phyloP scores from a whole-genome alignment of 805 yeast species.

The Maudiozyma serrabonitensis region DNA sequence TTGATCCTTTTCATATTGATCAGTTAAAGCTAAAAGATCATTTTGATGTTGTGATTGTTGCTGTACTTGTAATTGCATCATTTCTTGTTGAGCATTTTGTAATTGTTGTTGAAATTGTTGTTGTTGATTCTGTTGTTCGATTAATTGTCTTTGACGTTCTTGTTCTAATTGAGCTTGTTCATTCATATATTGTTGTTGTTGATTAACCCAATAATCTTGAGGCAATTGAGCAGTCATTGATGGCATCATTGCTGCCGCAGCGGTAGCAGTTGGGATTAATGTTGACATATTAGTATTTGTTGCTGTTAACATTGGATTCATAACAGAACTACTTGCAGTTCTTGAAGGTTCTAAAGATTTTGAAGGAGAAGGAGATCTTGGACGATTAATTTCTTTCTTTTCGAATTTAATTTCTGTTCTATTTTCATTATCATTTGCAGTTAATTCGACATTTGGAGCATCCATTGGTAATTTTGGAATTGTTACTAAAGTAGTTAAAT shows the following conservation, averaged over 20 bases:
- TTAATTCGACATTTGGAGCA: slow-evolving; percentile 27
- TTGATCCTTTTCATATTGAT: slow-evolving; percentile 82
- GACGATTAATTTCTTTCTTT: slow-evolving; percentile 1
- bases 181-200: slow-evolving; percentile 51
- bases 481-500: slow-evolving; percentile 64
- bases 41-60: slow-evolving; percentile 70
- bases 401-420: slow-evolving; percentile 11
- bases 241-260: slow-evolving; percentile 26
- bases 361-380: slow-evolving; percentile 1
- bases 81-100: slow-evolving; percentile 59
- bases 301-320: slow-evolving; percentile 5
- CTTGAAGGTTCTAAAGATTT: neutral
- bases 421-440: slow-evolving; percentile 14
- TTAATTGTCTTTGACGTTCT: slow-evolving; percentile 56
- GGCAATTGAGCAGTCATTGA: slow-evolving; percentile 28
- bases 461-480: slow-evolving; percentile 31
- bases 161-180: slow-evolving; percentile 63
- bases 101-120: slow-evolving; percentile 46
- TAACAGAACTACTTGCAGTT: slow-evolving; percentile 1
- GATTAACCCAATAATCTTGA: slow-evolving; percentile 12
- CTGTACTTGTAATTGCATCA: slow-evolving; percentile 44
- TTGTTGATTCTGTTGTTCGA: slow-evolving; percentile 58
- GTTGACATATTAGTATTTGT: slow-evolving; percentile 3
- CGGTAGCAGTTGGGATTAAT: slow-evolving; percentile 14
- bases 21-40: slow-evolving; percentile 62